These are phyloP conservation scores for Xylariaceae sp. DNA, from an alignment of 2,329 filamentous ascomycete species.

Conservation along the genomic window DNA sequence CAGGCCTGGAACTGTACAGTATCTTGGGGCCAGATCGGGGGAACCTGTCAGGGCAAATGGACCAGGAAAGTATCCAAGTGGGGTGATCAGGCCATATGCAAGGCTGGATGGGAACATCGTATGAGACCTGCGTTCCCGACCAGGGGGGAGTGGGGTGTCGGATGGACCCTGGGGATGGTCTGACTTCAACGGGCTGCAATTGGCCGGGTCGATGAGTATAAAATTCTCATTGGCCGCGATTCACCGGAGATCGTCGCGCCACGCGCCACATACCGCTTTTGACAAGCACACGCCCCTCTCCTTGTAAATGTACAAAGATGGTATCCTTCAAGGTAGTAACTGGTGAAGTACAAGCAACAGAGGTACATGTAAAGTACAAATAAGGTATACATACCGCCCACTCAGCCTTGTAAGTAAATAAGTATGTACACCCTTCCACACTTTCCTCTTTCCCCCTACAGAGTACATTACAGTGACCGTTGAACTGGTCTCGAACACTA, in stretches of 20 bases:
- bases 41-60: slow-evolving; percentile 25
- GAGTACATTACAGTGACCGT: no score
- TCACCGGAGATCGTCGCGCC: background rate
- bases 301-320: no score
- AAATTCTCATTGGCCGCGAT: slow-evolving; percentile 5
- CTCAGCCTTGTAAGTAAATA: no score
- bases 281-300: background rate
- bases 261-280: background rate
- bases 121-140: slow-evolving; percentile 35
- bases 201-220: background rate
- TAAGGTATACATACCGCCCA: no score
- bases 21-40: background rate
- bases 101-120: slow-evolving; percentile 41
- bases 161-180: background rate
- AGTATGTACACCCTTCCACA: no score
- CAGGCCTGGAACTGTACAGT: slow-evolving; percentile 16
- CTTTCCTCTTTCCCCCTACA: no score
- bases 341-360: no score
- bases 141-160: slow-evolving; percentile 7
- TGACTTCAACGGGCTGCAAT: background rate
- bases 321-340: no score
- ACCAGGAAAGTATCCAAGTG: slow-evolving; percentile 34
- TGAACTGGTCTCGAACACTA: no score
- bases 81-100: slow-evolving; percentile 41
- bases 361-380: no score